These are phyloP conservation scores for Exophiala oligosperma DNA, from an alignment of 2,329 filamentous ascomycete species.

Conservation along the genomic window DNA sequence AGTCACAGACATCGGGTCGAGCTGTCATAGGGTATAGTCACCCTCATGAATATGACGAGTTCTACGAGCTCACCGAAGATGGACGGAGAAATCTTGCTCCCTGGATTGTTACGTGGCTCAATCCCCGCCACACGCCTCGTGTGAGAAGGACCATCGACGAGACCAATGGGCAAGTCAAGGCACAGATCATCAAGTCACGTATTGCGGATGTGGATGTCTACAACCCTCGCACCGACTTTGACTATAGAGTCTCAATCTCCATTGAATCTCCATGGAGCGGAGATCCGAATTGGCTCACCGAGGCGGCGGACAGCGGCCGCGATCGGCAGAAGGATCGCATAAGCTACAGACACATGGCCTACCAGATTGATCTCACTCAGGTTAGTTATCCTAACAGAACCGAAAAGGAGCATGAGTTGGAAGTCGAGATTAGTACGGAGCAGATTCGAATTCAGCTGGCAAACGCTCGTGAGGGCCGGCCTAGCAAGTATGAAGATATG, in stretches of 20 bases:
- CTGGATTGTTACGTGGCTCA: conserved; percentile 62
- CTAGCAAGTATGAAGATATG: conserved; percentile 45
- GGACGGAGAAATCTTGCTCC: conserved; percentile 63
- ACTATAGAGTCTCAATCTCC: conserved; percentile 92
- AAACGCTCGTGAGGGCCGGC: conserved; percentile 40
- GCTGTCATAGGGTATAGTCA: conserved; percentile 77
- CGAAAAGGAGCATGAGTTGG: conserved; percentile 49
- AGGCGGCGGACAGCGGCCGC: conserved; percentile 43
- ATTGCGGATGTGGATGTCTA: conserved; percentile 85
- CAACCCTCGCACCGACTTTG: conserved; percentile 73
- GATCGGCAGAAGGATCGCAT: conserved; percentile 86
- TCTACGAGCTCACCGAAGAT: conserved; percentile 70
- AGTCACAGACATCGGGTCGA: conserved; percentile 48
- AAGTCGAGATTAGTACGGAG: conserved; percentile 49
- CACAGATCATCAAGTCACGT: conserved; percentile 89
- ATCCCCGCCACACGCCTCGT: conserved; percentile 59
- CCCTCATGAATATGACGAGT: conserved; percentile 77
- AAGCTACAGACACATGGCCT: conserved; percentile 84
- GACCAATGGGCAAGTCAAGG: conserved; percentile 67
- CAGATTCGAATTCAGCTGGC: conserved; percentile 47
- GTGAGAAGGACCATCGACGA: conserved; percentile 66
- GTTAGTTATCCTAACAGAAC: conserved; percentile 60
- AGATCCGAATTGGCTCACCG: conserved; percentile 54
- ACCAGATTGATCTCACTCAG: conserved; percentile 90
- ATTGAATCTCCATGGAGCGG: conserved; percentile 88